phyloP scores from a whole-genome alignment of 73 alveolate species.

The Paraurostyla sp. region DNA sequence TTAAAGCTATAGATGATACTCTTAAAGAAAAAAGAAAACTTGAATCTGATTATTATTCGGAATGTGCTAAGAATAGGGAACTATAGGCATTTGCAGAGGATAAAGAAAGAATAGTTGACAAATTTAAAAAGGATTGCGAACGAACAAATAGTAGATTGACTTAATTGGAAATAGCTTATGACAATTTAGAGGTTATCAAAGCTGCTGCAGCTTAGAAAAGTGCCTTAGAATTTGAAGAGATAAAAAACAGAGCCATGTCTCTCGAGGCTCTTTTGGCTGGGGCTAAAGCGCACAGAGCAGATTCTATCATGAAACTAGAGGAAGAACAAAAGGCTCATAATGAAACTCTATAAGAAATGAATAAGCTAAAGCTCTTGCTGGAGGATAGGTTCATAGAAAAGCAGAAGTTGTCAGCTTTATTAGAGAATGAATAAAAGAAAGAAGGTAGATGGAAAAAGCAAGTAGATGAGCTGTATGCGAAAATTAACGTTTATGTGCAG shows the following conservation, averaged over 20 bases:
- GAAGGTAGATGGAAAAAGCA: constrained; percentile 31
- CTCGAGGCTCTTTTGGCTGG: constrained; percentile 11
- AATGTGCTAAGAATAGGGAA: not conserved
- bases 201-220: constrained; percentile 34
- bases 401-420: not conserved
- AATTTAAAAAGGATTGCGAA: constrained; percentile 33
- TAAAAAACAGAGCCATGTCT: constrained; percentile 8
- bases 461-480: not conserved
- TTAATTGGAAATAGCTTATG: constrained; percentile 46
- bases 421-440: constrained; percentile 25
- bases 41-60: not conserved
- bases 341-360: constrained; percentile 43
- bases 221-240: not conserved
- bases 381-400: constrained; percentile 12
- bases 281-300: constrained; percentile 51
- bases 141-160: not conserved
- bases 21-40: not conserved
- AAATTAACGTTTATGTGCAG: constrained; percentile 22
- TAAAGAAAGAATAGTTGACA: constrained; percentile 23
- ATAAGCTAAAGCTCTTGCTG: not conserved
- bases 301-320: not conserved
- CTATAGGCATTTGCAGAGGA: not conserved
- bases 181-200: constrained; percentile 40
- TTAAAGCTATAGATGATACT: not conserved
- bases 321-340: constrained; percentile 27